phyloP scores from a whole-genome alignment of 306 rosid species.

The Sindora glabra region DNA sequence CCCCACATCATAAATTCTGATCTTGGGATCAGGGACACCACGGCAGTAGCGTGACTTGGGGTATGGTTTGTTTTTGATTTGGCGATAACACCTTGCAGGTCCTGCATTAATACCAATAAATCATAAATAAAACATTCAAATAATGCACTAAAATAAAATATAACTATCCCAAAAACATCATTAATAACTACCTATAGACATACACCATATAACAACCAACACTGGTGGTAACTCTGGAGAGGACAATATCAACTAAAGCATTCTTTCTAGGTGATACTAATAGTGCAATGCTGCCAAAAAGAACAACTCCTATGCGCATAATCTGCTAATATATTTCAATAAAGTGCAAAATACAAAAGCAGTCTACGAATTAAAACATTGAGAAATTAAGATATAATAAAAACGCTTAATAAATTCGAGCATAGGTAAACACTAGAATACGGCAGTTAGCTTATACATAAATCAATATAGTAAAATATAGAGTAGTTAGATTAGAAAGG shows the following conservation, averaged over 20 bases:
- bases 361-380: too few relatives aligned
- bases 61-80: slow-evolving; percentile 76
- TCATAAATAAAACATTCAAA: not conserved
- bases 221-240: not conserved
- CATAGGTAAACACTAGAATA: too few relatives aligned
- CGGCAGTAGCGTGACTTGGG: slow-evolving; percentile 88
- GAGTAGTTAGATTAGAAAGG: too few relatives aligned
- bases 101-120: slow-evolving; percentile 28
- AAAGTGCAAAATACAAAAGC: not conserved
- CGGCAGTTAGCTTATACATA: too few relatives aligned
- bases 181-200: not conserved
- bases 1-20: slow-evolving; percentile 89
- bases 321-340: too few relatives aligned
- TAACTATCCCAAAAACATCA: not conserved
- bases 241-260: not conserved
- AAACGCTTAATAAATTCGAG: too few relatives aligned
- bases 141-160: not conserved
- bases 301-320: not conserved
- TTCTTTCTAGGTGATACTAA: not conserved
- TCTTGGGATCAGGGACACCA: slow-evolving; percentile 91
- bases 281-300: not conserved
- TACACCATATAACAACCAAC: not conserved
- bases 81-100: slow-evolving; percentile 83
- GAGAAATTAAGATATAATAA: too few relatives aligned
- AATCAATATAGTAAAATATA: too few relatives aligned